Evolutionary conservation across 1,284 basidiomycete genomes (phyloP).

Genomic region (Cystobasidiaceae sp.): DNA sequence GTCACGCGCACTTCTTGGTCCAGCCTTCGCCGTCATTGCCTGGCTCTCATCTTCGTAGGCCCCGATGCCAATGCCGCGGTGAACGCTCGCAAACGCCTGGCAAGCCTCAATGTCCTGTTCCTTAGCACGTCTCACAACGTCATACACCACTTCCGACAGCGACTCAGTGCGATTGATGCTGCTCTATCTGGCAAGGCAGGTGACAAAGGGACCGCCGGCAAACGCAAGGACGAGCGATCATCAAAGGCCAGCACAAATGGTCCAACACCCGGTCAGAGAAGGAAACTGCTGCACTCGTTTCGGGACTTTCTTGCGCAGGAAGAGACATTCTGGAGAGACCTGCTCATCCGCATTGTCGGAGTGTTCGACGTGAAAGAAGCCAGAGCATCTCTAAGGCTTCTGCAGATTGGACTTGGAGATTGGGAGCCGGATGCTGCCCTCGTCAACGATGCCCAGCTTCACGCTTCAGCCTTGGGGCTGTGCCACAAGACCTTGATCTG

Average conservation of each 20-base stretch:
- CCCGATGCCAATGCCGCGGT: slow-evolving; percentile 1
- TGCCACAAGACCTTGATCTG: slow-evolving; percentile 84
- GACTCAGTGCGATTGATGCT: slow-evolving; percentile 61
- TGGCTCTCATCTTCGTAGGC: slow-evolving; percentile 31
- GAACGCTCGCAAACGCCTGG: slow-evolving; percentile 46
- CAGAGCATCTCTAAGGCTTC: slow-evolving; percentile 5
- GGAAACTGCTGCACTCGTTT: slow-evolving; percentile 76
- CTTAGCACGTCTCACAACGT: slow-evolving; percentile 84
- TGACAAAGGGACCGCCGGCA: slow-evolving; percentile 3
- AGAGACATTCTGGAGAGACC: slow-evolving; percentile 76
- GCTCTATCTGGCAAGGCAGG: slow-evolving; percentile 37
- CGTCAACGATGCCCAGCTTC: slow-evolving; percentile 26
- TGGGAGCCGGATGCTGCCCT: slow-evolving; percentile 33
- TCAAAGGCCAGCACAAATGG: slow-evolving; percentile 38
- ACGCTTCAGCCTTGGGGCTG: slow-evolving; percentile 53
- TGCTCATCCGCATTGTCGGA: slow-evolving; percentile 50
- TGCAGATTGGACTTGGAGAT: slow-evolving; percentile 26
- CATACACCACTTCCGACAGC: slow-evolving; percentile 75
- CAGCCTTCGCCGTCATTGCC: slow-evolving; percentile 27
- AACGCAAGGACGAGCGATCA: background rate
- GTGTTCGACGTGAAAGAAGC: slow-evolving; percentile 30
- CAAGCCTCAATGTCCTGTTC: slow-evolving; percentile 79
- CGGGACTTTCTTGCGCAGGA: slow-evolving; percentile 77
- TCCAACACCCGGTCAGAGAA: slow-evolving; percentile 46
- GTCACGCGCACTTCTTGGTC: too few species aligned